phyloP scores from a whole-genome alignment of 495 filamentous ascomycete genomes.

The Aspergillus diversus region DNA sequence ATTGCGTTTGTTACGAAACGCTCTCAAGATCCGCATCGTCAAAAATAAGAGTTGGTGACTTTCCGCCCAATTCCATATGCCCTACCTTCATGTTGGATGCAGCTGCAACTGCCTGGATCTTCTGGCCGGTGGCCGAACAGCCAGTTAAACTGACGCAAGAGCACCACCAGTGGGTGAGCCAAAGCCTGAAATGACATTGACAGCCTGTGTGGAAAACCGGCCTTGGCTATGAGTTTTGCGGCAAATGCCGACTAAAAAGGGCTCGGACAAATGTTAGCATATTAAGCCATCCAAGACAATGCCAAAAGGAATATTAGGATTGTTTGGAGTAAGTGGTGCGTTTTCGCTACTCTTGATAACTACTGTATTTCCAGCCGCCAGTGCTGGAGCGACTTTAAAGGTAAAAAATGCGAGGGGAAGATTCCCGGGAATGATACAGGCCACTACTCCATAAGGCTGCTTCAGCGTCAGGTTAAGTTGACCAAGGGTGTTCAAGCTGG shows the following conservation, averaged over 20 bases:
- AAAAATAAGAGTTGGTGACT: slow-evolving; percentile 85
- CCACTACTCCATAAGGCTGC: slow-evolving; percentile 40
- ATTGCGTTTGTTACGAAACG: slow-evolving; percentile 78
- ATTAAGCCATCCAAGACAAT: no score
- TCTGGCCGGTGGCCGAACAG: slow-evolving; percentile 75
- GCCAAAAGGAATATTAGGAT: neutral
- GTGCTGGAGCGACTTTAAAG: slow-evolving; percentile 57
- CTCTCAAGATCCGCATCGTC: slow-evolving; percentile 86
- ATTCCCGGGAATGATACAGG: slow-evolving; percentile 43
- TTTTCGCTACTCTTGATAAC: slow-evolving; percentile 62
- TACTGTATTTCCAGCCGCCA: slow-evolving; percentile 60
- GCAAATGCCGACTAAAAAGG: slow-evolving; percentile 62
- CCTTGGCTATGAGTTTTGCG: slow-evolving; percentile 70
- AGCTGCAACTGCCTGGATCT: slow-evolving; percentile 88
- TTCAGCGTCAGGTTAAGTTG: slow-evolving; percentile 49
- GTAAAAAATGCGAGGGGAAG: slow-evolving; percentile 32
- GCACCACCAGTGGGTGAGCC: slow-evolving; percentile 54
- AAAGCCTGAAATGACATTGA: slow-evolving; percentile 58
- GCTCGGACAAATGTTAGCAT: no score
- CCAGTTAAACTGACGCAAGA: slow-evolving; percentile 84
- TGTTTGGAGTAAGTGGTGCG: slow-evolving; percentile 54
- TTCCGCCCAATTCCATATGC: slow-evolving; percentile 91
- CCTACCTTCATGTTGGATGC: slow-evolving; percentile 86
- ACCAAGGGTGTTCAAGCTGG: slow-evolving; percentile 62
- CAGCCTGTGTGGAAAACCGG: slow-evolving; percentile 57